Evolutionary conservation across 148 eudicot genomes (phyloP).

Genomic region (Heliosperma pusillum): DNA sequence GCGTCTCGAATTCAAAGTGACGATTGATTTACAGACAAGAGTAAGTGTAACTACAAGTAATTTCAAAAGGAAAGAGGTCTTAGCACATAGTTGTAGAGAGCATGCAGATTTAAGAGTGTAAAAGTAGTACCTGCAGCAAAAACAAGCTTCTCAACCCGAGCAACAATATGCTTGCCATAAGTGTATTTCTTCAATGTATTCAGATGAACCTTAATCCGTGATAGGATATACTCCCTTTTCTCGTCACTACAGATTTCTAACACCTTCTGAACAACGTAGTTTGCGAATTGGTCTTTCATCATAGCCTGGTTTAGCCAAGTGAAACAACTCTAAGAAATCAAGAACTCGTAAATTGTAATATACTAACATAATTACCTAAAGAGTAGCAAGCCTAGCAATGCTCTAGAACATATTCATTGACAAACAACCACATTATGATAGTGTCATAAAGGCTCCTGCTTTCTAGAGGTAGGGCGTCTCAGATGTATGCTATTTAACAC

Average conservation of each 20-base stretch:
- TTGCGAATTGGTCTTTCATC: conserved; percentile 91
- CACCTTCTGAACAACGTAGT: conserved; percentile 47
- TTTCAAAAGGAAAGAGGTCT: too few species aligned
- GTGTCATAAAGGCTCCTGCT: too few species aligned
- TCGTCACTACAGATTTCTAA: conserved; percentile 42
- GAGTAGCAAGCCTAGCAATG: not conserved
- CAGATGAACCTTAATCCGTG: conserved; percentile 47
- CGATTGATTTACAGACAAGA: too few species aligned
- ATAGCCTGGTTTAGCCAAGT: conserved; percentile 35
- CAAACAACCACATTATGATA: too few species aligned
- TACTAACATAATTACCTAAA: not conserved
- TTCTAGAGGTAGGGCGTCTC: too few species aligned
- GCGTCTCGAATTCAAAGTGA: too few species aligned
- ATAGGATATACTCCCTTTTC: conserved; percentile 41
- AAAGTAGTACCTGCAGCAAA: conserved; percentile 22
- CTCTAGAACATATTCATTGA: not conserved
- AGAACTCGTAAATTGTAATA: not conserved
- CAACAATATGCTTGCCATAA: conserved; percentile 59
- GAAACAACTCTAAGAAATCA: not conserved
- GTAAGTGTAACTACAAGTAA: too few species aligned
- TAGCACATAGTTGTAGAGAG: not conserved
- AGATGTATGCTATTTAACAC: too few species aligned
- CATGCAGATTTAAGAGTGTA: not conserved
- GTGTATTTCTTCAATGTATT: conserved; percentile 55
- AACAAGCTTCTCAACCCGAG: conserved; percentile 61